A percentile compares a stretch with the other conserved stretches of the same genome.
Evolutionary conservation across 1,284 basidiomycete species (phyloP).

Genomic region (Puccinia novopanici): DNA sequence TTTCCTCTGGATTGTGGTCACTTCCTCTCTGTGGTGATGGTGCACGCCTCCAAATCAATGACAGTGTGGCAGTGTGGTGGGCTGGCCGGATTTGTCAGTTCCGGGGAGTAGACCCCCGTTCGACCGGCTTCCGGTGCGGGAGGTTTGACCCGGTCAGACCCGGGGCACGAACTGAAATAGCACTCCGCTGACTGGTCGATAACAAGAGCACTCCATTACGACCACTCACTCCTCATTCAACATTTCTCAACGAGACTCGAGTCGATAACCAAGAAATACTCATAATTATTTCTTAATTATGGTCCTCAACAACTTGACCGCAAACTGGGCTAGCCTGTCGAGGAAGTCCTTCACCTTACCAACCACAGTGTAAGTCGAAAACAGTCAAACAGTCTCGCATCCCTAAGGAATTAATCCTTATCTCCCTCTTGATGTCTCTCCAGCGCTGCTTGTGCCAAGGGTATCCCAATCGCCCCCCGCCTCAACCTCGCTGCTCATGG

Average conservation of each 20-base stretch:
- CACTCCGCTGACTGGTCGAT: too few relatives aligned
- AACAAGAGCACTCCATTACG: too few relatives aligned
- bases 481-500: slow-evolving; percentile 28
- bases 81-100: background rate
- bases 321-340: slow-evolving; percentile 54
- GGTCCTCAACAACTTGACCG: slow-evolving; percentile 5
- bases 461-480: slow-evolving; percentile 61
- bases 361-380: slow-evolving; percentile 75
- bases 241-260: too few relatives aligned
- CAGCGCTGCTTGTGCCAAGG: slow-evolving; percentile 52
- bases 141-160: background rate
- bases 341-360: slow-evolving; percentile 71
- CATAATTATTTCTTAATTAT: background rate
- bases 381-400: slow-evolving; percentile 69
- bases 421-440: slow-evolving; percentile 51
- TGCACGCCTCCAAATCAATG: too few relatives aligned
- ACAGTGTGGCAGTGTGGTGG: background rate
- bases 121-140: background rate
- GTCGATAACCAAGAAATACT: too few relatives aligned
- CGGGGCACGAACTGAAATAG: background rate
- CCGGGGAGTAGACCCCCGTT: too few relatives aligned
- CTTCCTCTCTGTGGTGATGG: too few relatives aligned
- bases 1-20: too few relatives aligned
- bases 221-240: too few relatives aligned
- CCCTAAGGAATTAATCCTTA: slow-evolving; percentile 60